These are phyloP conservation scores for Murraya koenigii DNA, from an alignment of 345 rosid genomes.

Conservation along the genomic window DNA sequence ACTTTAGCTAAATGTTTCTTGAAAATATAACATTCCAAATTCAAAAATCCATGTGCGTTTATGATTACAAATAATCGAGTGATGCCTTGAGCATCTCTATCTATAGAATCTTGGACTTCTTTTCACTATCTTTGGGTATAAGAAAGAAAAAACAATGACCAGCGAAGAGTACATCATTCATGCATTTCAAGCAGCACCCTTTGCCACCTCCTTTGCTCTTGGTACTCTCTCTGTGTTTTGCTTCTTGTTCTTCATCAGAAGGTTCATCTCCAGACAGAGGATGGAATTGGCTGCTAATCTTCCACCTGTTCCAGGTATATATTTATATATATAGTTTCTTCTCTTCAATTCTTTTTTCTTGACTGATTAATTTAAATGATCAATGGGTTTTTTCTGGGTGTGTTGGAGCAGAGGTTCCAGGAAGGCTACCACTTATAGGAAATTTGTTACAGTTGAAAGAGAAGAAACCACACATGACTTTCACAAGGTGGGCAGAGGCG, in stretches of 20 bases:
- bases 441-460: slow-evolving; percentile 80
- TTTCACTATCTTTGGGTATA: neutral
- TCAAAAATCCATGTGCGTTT: neutral
- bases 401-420: slow-evolving; percentile 66
- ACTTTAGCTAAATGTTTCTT: neutral
- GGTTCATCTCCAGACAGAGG: slow-evolving; percentile 22
- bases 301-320: slow-evolving; percentile 60
- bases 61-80: neutral
- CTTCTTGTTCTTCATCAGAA: slow-evolving; percentile 35
- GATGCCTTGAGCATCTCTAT: too few species aligned
- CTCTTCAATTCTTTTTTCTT: neutral
- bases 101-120: neutral
- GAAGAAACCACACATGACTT: slow-evolving; percentile 89
- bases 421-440: slow-evolving; percentile 65
- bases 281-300: slow-evolving; percentile 32
- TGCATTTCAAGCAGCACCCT: slow-evolving; percentile 21
- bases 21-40: too few species aligned
- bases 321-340: neutral
- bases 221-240: slow-evolving; percentile 38
- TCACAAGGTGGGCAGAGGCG: slow-evolving; percentile 72
- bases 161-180: slow-evolving; percentile 9
- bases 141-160: slow-evolving; percentile 4
- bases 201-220: slow-evolving; percentile 40
- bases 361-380: neutral
- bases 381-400: slow-evolving; percentile 6